A percentile compares a stretch with the other conserved stretches of the same genome.
Conservation (phyloP, 345 rosid species). For the Gossypium ekmanianum region DNA sequence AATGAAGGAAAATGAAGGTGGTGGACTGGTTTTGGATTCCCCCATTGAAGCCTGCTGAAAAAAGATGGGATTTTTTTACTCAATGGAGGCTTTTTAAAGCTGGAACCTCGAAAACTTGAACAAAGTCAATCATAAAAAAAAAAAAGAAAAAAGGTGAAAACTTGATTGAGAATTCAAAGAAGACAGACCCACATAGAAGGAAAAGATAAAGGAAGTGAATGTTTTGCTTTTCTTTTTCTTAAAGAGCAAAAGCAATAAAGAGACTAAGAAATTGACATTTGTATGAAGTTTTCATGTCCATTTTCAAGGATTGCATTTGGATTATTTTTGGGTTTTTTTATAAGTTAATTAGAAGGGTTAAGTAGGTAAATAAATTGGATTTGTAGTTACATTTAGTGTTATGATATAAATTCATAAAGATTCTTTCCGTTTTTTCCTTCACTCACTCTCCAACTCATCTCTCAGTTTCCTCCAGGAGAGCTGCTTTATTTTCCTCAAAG, state of each 20-base stretch:
- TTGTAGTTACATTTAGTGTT: too few species aligned
- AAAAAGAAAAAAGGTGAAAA: not conserved
- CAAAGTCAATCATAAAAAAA: not conserved
- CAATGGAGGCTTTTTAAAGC: not conserved
- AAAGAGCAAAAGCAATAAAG: not conserved
- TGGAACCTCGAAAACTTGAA: not conserved
- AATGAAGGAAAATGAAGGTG: slow-evolving; percentile 30
- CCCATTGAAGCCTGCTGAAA: slow-evolving; percentile 26
- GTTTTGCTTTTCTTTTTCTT: not conserved
- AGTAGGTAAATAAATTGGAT: not conserved
- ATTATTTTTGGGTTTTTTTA: not conserved
- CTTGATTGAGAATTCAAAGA: slow-evolving; percentile 5
- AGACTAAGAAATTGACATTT: not conserved
- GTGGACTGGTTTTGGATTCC: slow-evolving; percentile 24
- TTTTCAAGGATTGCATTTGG: not conserved
- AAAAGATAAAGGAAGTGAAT: not conserved
- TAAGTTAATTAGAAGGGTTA: not conserved
- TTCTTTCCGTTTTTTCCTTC: not conserved
- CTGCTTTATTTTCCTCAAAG: not conserved
- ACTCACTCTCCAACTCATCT: not conserved
- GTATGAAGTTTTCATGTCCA: not conserved
- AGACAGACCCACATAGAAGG: not conserved
- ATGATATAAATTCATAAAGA: too few species aligned
- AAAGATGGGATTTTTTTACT: slow-evolving; percentile 9
- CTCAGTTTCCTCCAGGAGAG: not conserved